Conservation (phyloP, 805 yeast genomes). For the Komagataella mondaviorum region DNA sequence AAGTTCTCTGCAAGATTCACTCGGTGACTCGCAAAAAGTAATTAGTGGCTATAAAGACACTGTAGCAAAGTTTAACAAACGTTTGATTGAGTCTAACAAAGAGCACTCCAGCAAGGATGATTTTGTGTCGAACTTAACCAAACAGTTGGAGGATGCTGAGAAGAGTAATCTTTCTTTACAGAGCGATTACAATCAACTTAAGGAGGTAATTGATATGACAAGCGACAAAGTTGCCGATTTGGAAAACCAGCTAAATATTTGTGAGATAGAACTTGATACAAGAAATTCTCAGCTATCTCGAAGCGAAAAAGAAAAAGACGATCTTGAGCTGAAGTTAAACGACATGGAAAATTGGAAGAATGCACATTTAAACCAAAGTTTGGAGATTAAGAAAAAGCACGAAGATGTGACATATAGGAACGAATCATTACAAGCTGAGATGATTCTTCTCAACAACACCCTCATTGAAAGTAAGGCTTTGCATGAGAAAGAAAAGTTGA, state of each 20-base stretch:
- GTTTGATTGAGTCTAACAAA: background rate
- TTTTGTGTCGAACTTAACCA: background rate
- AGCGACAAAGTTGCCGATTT: too few relatives aligned
- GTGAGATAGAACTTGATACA: background rate
- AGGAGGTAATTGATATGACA: background rate
- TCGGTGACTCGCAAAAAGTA: background rate
- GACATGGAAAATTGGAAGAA: background rate
- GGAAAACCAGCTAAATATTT: background rate
- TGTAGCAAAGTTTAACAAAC: background rate
- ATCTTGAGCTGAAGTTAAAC: background rate
- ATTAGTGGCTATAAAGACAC: background rate
- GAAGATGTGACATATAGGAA: too few relatives aligned
- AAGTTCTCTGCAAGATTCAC: background rate
- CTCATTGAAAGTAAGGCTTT: background rate
- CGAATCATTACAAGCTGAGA: background rate
- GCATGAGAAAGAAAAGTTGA: background rate
- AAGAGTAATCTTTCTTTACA: background rate
- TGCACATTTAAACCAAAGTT: background rate
- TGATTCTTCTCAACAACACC: background rate
- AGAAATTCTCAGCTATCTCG: background rate
- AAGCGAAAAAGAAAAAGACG: background rate
- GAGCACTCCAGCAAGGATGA: background rate
- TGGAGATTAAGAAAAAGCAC: background rate
- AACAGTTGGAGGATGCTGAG: background rate
- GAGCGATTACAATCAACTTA: background rate